Evolutionary conservation across 2,329 filamentous ascomycete species (phyloP).

Genomic region (Diaporthe ampelina): DNA sequence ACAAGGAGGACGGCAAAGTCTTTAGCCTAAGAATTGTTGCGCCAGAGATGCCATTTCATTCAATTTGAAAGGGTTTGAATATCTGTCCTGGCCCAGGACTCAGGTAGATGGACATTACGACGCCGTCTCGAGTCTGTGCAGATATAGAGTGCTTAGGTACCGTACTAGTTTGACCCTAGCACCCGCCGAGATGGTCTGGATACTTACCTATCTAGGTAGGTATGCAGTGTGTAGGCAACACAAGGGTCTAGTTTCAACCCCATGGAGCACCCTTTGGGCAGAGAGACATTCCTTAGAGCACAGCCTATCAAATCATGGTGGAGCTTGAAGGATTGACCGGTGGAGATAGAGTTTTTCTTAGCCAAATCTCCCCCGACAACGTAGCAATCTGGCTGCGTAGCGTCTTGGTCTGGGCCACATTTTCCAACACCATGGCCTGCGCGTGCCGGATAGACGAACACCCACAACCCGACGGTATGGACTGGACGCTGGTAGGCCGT

Average conservation of each 20-base stretch:
- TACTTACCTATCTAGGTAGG: not conserved
- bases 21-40: not conserved
- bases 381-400: slow-evolving; percentile 3
- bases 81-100: no score
- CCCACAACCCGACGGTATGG: not conserved
- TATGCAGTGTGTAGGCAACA: not conserved
- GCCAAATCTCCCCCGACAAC: not conserved
- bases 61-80: no score
- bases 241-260: slow-evolving; percentile 3
- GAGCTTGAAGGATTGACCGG: not conserved
- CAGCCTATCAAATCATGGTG: not conserved
- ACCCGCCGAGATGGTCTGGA: not conserved
- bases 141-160: not conserved
- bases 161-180: not conserved
- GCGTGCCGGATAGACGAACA: not conserved
- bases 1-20: not conserved
- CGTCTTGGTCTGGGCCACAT: not conserved
- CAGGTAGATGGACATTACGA: not conserved
- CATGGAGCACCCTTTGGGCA: not conserved
- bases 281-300: not conserved
- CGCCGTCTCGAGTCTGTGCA: not conserved
- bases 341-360: not conserved
- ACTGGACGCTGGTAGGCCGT: not conserved
- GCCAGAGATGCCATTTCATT: no score
- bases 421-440: not conserved